Percentiles rank a stretch among this genome's conserved stretches.
Conservation (phyloP, 306 rosid species). For the Quercus bicolor region DNA sequence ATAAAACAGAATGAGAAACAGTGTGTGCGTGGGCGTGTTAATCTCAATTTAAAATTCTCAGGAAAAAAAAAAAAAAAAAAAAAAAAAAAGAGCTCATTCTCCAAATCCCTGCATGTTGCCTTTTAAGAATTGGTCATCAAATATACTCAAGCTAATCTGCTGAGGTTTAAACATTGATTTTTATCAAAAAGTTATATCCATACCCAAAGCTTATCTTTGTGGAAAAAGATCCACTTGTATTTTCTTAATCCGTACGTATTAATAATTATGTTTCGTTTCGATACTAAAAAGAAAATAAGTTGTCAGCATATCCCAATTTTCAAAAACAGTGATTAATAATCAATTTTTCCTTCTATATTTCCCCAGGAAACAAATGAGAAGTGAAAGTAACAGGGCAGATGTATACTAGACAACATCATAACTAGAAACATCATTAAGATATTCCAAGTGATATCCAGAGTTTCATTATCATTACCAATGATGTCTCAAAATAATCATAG, state of each 20-base stretch:
- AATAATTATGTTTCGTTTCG: too few species aligned
- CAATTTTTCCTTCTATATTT: not conserved
- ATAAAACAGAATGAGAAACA: too few species aligned
- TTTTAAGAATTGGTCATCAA: not conserved
- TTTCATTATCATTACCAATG: not conserved
- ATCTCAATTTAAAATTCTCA: too few species aligned
- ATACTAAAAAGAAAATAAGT: too few species aligned
- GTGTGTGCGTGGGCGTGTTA: too few species aligned
- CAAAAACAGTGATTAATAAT: not conserved
- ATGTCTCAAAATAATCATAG: not conserved
- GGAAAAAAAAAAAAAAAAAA: not conserved
- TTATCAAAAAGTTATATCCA: not conserved
- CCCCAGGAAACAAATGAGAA: not conserved
- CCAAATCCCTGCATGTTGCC: not conserved
- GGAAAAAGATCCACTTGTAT: not conserved
- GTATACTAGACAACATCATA: conserved; percentile 13
- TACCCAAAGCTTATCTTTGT: not conserved
- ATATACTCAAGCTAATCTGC: not conserved
- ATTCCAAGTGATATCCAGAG: conserved; percentile 4
- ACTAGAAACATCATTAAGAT: not conserved
- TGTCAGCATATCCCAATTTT: not conserved
- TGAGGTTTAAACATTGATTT: not conserved
- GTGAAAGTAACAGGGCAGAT: not conserved
- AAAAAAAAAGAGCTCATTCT: not conserved
- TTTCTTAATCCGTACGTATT: too few species aligned